phyloP scores from a whole-genome alignment of 495 filamentous ascomycete genomes.

The Sordaria brevicollis region DNA sequence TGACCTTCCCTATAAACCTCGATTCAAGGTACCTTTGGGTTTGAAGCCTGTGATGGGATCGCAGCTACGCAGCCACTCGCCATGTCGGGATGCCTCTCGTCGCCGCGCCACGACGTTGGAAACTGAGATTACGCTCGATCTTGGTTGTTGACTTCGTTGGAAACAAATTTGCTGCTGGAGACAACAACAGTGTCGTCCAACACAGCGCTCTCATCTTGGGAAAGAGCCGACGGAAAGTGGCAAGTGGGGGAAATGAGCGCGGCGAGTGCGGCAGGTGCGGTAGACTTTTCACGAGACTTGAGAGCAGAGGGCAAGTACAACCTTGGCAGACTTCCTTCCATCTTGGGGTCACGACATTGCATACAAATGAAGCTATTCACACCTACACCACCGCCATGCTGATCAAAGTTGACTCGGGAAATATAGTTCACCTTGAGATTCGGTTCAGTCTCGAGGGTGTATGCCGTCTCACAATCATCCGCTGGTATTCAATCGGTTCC shows the following conservation, averaged over 20 bases:
- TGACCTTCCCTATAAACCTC: not conserved
- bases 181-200: not conserved
- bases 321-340: not conserved
- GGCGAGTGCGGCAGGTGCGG: not conserved
- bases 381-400: not conserved
- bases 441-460: too few species aligned
- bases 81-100: not conserved
- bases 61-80: not conserved
- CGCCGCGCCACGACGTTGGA: not conserved
- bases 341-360: not conserved
- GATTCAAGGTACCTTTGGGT: not conserved
- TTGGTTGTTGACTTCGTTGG: not conserved
- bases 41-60: not conserved
- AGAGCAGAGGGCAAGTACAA: not conserved
- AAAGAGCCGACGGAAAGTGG: not conserved
- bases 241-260: too few species aligned
- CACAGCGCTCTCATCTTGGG: not conserved
- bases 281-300: not conserved
- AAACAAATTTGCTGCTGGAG: not conserved
- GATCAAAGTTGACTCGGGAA: not conserved
- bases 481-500: too few species aligned
- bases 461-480: too few species aligned
- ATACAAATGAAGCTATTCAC: not conserved
- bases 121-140: not conserved
- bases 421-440: too few species aligned